These are phyloP conservation scores for Polygonum aviculare DNA, from an alignment of 148 eudicot genomes.

Conservation along the genomic window DNA sequence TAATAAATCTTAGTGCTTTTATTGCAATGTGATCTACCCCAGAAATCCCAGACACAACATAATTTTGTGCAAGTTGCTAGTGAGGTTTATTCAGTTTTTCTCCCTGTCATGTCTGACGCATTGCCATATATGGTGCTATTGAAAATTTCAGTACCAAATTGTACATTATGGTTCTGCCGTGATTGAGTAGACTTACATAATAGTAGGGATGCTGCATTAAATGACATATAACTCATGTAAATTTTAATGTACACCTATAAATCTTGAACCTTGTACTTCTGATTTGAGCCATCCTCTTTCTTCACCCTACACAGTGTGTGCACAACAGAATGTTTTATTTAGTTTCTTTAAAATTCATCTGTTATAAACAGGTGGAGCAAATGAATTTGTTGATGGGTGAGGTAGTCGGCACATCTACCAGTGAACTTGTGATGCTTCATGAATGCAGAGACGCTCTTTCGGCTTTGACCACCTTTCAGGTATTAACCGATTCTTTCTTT, in stretches of 20 bases:
- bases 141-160: background rate
- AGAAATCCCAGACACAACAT: background rate
- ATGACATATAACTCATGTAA: background rate
- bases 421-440: conserved; percentile 44
- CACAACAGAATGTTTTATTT: background rate
- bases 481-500: conserved; percentile 12
- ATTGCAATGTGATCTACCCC: background rate
- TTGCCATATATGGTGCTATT: no score
- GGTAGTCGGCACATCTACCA: conserved; percentile 36
- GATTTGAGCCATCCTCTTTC: background rate
- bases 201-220: background rate
- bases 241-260: background rate
- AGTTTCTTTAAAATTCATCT: background rate
- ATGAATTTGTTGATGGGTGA: conserved; percentile 43
- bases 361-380: conserved; percentile 46
- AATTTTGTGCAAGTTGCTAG: background rate
- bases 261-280: background rate
- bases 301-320: background rate
- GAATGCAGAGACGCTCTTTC: conserved; percentile 62
- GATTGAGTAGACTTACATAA: background rate
- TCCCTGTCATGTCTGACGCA: background rate
- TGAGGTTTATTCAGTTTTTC: background rate
- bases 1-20: background rate
- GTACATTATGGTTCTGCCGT: background rate
- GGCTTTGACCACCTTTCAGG: conserved; percentile 56